A percentile compares a stretch with the other conserved stretches of the same genome.
Conservation (phyloP, 2,329 filamentous ascomycete species). For the Truncatella angustata region DNA sequence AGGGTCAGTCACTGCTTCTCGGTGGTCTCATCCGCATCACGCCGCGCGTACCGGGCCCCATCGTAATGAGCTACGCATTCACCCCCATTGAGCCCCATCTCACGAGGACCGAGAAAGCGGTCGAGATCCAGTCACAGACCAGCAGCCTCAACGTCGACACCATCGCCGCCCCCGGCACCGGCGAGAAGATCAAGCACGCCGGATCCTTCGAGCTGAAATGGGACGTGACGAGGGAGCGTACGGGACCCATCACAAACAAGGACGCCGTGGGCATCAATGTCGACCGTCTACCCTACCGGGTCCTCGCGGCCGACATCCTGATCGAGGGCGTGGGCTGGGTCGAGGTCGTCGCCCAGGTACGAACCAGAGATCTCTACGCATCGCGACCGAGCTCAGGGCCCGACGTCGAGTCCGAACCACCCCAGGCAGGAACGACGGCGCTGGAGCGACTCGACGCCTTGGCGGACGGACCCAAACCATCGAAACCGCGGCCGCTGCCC, state of each 20-base stretch:
- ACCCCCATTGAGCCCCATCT: conserved; percentile 74
- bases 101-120: conserved; percentile 77
- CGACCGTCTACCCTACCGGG: conserved; percentile 72
- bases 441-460: conserved; percentile 20
- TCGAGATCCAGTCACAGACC: conserved; percentile 66
- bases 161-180: conserved; percentile 60
- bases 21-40: conserved; percentile 88
- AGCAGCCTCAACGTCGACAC: conserved; percentile 59
- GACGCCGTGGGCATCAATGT: conserved; percentile 62
- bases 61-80: conserved; percentile 84
- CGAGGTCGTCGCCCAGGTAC: conserved; percentile 80
- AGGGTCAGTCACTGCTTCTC: conserved; percentile 77
- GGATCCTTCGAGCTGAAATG: conserved; percentile 73
- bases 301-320: conserved; percentile 79
- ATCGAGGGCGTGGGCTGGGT: conserved; percentile 94
- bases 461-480: conserved; percentile 11
- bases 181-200: conserved; percentile 62
- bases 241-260: conserved; percentile 68
- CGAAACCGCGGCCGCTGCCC: conserved; percentile 10
- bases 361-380: conserved; percentile 50
- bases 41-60: conserved; percentile 60
- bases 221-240: conserved; percentile 79
- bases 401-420: conserved; percentile 2
- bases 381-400: background rate
- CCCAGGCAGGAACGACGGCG: conserved; percentile 15